Conservation (phyloP, 306 rosid genomes). For the Quercus berberidifolia region DNA sequence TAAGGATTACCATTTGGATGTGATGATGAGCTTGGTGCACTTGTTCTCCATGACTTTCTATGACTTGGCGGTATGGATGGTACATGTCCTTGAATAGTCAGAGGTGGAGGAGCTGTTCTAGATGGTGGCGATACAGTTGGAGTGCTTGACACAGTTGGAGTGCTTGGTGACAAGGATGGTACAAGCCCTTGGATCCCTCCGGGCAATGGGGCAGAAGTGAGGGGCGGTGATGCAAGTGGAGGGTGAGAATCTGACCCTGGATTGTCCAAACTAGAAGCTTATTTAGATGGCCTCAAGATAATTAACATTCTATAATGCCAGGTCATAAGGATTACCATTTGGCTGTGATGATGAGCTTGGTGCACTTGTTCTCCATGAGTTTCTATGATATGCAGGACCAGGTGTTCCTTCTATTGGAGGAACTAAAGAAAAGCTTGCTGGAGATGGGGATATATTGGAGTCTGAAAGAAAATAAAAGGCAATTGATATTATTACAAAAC, state of each 20-base stretch:
- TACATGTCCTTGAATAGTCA: slow-evolving; percentile 32
- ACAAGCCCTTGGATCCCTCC: slow-evolving; percentile 24
- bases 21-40: slow-evolving; percentile 41
- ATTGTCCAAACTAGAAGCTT: slow-evolving; percentile 25
- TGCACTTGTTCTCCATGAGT: slow-evolving; percentile 34
- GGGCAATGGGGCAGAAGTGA: slow-evolving; percentile 40
- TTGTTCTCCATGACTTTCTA: slow-evolving; percentile 35
- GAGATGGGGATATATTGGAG: slow-evolving; percentile 48
- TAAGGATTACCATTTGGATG: slow-evolving; percentile 52
- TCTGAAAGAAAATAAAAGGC: slow-evolving; percentile 35
- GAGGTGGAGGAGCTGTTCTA: slow-evolving; percentile 37
- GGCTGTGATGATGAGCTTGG: slow-evolving; percentile 47
- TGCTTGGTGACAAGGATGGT: slow-evolving; percentile 39
- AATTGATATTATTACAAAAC: not conserved
- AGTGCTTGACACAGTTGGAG: not conserved
- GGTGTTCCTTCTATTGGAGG: slow-evolving; percentile 45
- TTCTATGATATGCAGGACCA: slow-evolving; percentile 27
- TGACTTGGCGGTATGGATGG: slow-evolving; percentile 16
- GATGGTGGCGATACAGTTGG: slow-evolving; percentile 28
- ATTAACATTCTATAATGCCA: slow-evolving; percentile 1
- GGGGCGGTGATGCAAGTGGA: slow-evolving; percentile 40
- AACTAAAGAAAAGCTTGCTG: slow-evolving; percentile 32
- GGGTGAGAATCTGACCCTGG: slow-evolving; percentile 50
- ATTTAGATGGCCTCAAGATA: slow-evolving; percentile 13
- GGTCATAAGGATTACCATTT: slow-evolving; percentile 43